Conservation (phyloP, 2,329 filamentous ascomycete genomes). For the Colletotrichum spaethianum region DNA sequence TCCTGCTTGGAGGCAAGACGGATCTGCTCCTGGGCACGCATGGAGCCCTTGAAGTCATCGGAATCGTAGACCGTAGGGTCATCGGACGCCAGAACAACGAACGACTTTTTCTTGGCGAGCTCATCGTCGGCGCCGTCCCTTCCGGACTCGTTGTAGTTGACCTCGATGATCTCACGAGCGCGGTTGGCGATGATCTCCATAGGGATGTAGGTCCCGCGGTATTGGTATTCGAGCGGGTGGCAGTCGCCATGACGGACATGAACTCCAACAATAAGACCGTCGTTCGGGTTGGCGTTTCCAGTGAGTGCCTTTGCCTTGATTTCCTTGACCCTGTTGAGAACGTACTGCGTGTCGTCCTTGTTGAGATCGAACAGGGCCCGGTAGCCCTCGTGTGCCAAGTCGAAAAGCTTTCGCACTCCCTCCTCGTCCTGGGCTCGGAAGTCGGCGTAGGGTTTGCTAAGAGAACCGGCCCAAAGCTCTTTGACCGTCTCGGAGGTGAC, state of each 20-base stretch:
- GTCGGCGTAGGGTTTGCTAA: slow-evolving; percentile 70
- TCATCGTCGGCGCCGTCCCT: slow-evolving; percentile 52
- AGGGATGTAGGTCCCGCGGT: slow-evolving; percentile 83
- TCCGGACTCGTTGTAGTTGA: slow-evolving; percentile 59
- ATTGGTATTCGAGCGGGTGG: slow-evolving; percentile 83
- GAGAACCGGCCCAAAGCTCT: slow-evolving; percentile 74
- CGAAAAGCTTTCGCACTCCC: slow-evolving; percentile 73
- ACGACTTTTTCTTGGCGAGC: slow-evolving; percentile 56
- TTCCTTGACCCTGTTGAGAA: slow-evolving; percentile 69
- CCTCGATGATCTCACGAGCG: slow-evolving; percentile 69
- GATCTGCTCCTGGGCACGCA: slow-evolving; percentile 82
- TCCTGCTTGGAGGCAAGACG: slow-evolving; percentile 77
- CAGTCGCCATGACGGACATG: slow-evolving; percentile 87
- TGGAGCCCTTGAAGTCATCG: slow-evolving; percentile 70
- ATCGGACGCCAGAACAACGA: slow-evolving; percentile 82
- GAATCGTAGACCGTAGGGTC: slow-evolving; percentile 82
- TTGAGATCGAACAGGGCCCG: slow-evolving; percentile 81
- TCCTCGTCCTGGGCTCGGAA: slow-evolving; percentile 49
- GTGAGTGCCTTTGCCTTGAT: slow-evolving; percentile 64
- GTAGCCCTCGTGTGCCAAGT: slow-evolving; percentile 78
- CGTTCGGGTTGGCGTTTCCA: slow-evolving; percentile 59
- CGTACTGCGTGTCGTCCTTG: slow-evolving; percentile 75
- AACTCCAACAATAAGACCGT: slow-evolving; percentile 74
- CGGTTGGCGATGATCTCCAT: slow-evolving; percentile 75
- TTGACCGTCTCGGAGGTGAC: slow-evolving; percentile 78